Percentiles rank a stretch among this genome's conserved stretches.
Conservation (phyloP, 2,329 filamentous ascomycete species). For the Penicillium corylophilum region DNA sequence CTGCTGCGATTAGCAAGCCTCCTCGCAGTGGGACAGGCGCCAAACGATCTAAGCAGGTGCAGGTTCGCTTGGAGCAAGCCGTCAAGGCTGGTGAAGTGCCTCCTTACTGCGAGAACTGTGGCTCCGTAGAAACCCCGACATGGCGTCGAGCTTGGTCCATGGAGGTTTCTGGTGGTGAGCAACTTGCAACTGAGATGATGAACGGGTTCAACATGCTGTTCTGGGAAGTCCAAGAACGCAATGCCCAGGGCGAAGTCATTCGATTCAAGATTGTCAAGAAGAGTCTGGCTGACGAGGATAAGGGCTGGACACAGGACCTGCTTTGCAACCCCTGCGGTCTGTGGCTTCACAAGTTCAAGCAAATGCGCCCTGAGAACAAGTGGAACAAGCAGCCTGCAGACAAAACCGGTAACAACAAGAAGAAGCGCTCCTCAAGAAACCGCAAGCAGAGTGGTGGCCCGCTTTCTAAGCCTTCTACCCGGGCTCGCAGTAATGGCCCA, state of each 20-base stretch:
- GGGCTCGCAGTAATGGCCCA: constrained; percentile 32
- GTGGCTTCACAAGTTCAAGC: constrained; percentile 86
- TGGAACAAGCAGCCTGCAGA: constrained; percentile 63
- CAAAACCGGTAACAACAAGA: constrained; percentile 40
- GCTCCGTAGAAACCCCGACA: constrained; percentile 90
- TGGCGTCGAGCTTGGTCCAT: constrained; percentile 94
- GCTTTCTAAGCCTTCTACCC: constrained; percentile 32
- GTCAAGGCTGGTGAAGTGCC: constrained; percentile 82
- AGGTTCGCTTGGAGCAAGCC: constrained; percentile 54
- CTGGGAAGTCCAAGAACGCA: constrained; percentile 65
- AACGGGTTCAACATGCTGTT: constrained; percentile 72
- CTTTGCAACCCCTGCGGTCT: constrained; percentile 96
- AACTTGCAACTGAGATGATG: constrained; percentile 68
- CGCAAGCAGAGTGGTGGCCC: constrained; percentile 33
- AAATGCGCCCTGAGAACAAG: constrained; percentile 75
- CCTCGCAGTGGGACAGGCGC: constrained; percentile 52
- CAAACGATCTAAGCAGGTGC: constrained; percentile 66
- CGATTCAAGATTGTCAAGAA: constrained; percentile 76
- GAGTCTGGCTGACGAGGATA: constrained; percentile 64
- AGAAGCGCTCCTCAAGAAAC: constrained; percentile 40
- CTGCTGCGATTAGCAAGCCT: constrained; percentile 36
- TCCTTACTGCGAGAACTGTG: constrained; percentile 87
- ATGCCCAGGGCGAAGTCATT: constrained; percentile 61
- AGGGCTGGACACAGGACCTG: constrained; percentile 69
- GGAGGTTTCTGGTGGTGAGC: constrained; percentile 67